Evolutionary conservation across 73 alveolate species (phyloP), one percentile per base, ranked within the genome.

Genomic region (Paramecium primaurelia): DNA sequence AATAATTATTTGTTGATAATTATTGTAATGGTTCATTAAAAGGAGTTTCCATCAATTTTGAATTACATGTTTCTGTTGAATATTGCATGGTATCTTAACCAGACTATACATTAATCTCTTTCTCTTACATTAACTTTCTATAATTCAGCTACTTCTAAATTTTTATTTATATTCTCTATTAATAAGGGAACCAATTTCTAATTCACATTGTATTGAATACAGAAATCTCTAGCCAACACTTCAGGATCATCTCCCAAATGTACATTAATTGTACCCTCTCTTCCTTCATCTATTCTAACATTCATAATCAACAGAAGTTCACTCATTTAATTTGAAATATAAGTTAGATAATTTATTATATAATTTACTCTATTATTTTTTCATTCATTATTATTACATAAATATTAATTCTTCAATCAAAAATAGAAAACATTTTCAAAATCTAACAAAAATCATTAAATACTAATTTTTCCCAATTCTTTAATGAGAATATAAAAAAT

Each of bases 171-270:
- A 47, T 80, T 80, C 77, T 80, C 91, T 45, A 80, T 47, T 54
- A 80, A 80, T 14, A 80, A 32, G 16, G 71, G 91, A 80, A 80
- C 73, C 30, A 80, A 20, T 8, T 26, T 80, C 51, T 80, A 47
- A 25, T 80, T 80, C 25, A 80, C 73, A 80, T 49, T 49, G 58
- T 80, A 47, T 80, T 80, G 3, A 8, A 80, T 16, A 64, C 91
- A 80, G 49, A 80, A 80, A 80, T 80, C 91, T 45, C 91, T 40
- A 42, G 91, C 91, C 58, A 80, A 80, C 30, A 80, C 44, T 18
- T 80, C 91, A 32, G 91, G 71, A 80, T 80, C 91, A 44, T 80
- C 91, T 42, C 73, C 73, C 9, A 40, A 59, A 47, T 9, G 58
- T 11, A 80, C 91, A 20, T 80, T 36, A 0, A 80, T 80, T 80